phyloP scores from a whole-genome alignment of 352 stramenopile species.

The Blastocystis hominis region DNA sequence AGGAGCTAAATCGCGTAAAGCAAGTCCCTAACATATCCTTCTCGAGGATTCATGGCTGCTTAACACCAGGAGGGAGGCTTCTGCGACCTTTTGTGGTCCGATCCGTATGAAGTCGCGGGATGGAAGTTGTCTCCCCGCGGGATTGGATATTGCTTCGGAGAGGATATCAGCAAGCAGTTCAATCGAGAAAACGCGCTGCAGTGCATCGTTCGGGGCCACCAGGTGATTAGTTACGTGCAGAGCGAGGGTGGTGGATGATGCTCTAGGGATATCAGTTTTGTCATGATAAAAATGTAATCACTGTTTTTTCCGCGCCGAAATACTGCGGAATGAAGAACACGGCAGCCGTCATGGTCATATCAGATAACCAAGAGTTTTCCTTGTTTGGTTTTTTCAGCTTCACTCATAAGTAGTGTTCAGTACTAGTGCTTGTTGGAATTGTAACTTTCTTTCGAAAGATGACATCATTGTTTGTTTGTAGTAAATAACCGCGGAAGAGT shows the following conservation, averaged over 20 bases:
- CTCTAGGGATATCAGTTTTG: constrained; percentile 82
- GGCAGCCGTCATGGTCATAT: constrained; percentile 89
- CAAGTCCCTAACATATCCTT: constrained; percentile 66
- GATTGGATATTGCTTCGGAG: constrained; percentile 82
- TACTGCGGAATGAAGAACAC: constrained; percentile 96
- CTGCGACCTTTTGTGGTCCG: constrained; percentile 93
- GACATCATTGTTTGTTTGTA: constrained; percentile 68
- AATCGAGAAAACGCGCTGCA: constrained; percentile 82
- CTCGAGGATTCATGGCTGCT: not conserved
- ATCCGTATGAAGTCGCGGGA: constrained; percentile 82
- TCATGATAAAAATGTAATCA: constrained; percentile 86
- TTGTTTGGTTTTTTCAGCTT: not conserved
- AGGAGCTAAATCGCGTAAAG: constrained; percentile 81
- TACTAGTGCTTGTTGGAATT: constrained; percentile 72
- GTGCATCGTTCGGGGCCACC: constrained; percentile 82
- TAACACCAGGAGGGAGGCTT: constrained; percentile 84
- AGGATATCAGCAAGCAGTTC: constrained; percentile 81
- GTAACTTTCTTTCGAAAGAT: constrained; percentile 72
- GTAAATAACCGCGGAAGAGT: not conserved
- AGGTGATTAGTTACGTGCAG: constrained; percentile 85
- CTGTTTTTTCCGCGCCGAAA: constrained; percentile 94
- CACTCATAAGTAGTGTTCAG: constrained; percentile 33
- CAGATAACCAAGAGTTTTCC: constrained; percentile 74
- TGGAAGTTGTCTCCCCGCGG: constrained; percentile 86
- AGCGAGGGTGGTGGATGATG: not conserved